phyloP scores from a whole-genome alignment of 345 rosid species.

The Nephelium lappaceum region DNA sequence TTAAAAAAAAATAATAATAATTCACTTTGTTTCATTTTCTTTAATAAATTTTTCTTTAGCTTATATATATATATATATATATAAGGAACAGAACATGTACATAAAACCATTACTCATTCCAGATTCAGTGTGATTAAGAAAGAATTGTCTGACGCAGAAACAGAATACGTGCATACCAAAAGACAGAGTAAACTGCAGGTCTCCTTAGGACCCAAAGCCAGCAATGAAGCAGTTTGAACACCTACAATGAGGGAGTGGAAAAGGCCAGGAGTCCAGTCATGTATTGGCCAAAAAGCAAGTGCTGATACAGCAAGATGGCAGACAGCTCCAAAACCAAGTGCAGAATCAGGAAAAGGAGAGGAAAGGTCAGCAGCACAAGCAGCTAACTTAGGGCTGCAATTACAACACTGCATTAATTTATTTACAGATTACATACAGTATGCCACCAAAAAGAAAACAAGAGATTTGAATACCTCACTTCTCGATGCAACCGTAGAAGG shows the following conservation, averaged over 20 bases:
- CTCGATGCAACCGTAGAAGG: conserved; percentile 82
- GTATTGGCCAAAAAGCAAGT: conserved; percentile 91
- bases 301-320: conserved; percentile 94
- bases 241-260: conserved; percentile 78
- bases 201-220: conserved; percentile 95
- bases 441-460: conserved; percentile 14
- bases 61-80: background rate
- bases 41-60: no score
- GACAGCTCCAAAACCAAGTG: conserved; percentile 92
- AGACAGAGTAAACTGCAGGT: conserved; percentile 92
- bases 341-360: conserved; percentile 82
- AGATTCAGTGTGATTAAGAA: conserved; percentile 1
- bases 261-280: conserved; percentile 97
- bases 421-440: conserved; percentile 10
- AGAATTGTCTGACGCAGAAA: conserved; percentile 5
- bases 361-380: conserved; percentile 95
- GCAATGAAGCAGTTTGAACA: conserved; percentile 68
- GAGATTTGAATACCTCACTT: conserved; percentile 69
- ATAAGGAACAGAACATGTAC: conserved; percentile 1
- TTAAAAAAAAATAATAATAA: no score
- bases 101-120: conserved; percentile 8
- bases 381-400: conserved; percentile 91
- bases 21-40: no score
- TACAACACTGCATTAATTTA: conserved; percentile 31
- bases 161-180: conserved; percentile 60